Percentiles rank a stretch among this genome's conserved stretches.
These are phyloP conservation scores for Pseudocercospora macadamiae DNA, from an alignment of 2,329 filamentous ascomycete genomes.

Conservation along the genomic window DNA sequence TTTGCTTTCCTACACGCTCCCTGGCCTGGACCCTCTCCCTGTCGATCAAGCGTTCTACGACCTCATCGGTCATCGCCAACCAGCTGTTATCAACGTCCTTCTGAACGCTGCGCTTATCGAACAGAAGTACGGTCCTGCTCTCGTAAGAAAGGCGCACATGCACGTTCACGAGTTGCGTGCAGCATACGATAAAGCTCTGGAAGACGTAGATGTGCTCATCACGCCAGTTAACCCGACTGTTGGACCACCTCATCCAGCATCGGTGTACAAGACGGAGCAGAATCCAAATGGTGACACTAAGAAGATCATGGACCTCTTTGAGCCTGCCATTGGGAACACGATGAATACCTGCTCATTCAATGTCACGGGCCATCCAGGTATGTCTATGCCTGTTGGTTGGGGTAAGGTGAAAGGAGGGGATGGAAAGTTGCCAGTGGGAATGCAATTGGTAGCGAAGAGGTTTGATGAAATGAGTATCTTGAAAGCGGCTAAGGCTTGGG, in stretches of 20 bases:
- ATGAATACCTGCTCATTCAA: slow-evolving; percentile 54
- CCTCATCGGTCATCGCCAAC: slow-evolving; percentile 47
- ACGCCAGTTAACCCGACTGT: slow-evolving; percentile 53
- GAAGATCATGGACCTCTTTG: slow-evolving; percentile 43
- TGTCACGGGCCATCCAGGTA: slow-evolving; percentile 54
- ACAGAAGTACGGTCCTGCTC: slow-evolving; percentile 34
- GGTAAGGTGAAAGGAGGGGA: slow-evolving; percentile 29
- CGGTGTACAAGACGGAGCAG: slow-evolving; percentile 21
- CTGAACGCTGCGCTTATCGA: slow-evolving; percentile 43
- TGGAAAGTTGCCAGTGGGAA: slow-evolving; percentile 40
- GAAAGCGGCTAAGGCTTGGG: slow-evolving; percentile 42
- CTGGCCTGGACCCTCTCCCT: slow-evolving; percentile 34
- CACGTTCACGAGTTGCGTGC: slow-evolving; percentile 52
- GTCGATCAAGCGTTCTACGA: slow-evolving; percentile 49
- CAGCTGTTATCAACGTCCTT: slow-evolving; percentile 50
- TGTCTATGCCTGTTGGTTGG: slow-evolving; percentile 51
- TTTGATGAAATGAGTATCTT: slow-evolving; percentile 41
- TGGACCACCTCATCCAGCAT: slow-evolving; percentile 45
- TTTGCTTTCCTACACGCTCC: slow-evolving; percentile 36
- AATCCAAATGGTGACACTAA: slow-evolving; percentile 38
- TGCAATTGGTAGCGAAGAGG: slow-evolving; percentile 43
- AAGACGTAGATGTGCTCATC: slow-evolving; percentile 52
- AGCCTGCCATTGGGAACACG: slow-evolving; percentile 49
- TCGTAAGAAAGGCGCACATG: slow-evolving; percentile 51
- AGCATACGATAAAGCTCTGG: slow-evolving; percentile 52